These are phyloP conservation scores for Trichopus zeylanicus DNA, from an alignment of 116 monocot species.

Conservation along the genomic window DNA sequence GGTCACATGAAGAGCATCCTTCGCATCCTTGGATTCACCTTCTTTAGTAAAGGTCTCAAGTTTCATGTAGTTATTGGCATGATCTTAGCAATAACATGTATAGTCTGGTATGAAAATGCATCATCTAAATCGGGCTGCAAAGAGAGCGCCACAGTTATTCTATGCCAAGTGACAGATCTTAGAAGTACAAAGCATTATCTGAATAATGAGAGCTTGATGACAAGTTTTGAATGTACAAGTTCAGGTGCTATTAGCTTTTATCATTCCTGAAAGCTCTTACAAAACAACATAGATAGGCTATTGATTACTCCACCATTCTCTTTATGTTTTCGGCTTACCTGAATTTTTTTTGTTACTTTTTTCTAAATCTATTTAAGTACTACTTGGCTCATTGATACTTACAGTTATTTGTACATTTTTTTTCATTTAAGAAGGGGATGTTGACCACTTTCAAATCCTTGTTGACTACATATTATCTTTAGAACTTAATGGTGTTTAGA, in stretches of 20 bases:
- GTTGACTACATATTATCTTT: too few relatives aligned
- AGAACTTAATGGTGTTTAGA: too few relatives aligned
- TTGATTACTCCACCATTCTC: too few relatives aligned
- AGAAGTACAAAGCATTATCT: constrained; percentile 15
- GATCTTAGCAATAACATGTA: constrained; percentile 36
- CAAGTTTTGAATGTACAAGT: neutral
- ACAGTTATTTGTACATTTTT: too few relatives aligned
- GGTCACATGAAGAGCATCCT: constrained; percentile 57
- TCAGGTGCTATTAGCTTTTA: neutral
- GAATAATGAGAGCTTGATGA: constrained; percentile 5
- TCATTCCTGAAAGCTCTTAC: neutral
- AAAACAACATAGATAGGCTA: too few relatives aligned
- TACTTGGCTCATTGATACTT: too few relatives aligned
- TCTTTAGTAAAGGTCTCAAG: constrained; percentile 44
- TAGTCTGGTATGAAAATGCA: constrained; percentile 51
- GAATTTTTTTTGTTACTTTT: too few relatives aligned
- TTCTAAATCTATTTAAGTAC: too few relatives aligned
- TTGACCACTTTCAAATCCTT: too few relatives aligned
- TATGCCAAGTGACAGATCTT: constrained; percentile 20
- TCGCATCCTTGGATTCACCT: constrained; percentile 33
- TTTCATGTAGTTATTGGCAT: constrained; percentile 46
- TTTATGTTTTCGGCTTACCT: too few relatives aligned
- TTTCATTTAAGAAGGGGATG: too few relatives aligned
- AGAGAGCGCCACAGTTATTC: constrained; percentile 30
- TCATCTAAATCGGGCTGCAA: constrained; percentile 46